Conservation (phyloP, 2,329 filamentous ascomycete genomes). For the Onygena corvina region DNA sequence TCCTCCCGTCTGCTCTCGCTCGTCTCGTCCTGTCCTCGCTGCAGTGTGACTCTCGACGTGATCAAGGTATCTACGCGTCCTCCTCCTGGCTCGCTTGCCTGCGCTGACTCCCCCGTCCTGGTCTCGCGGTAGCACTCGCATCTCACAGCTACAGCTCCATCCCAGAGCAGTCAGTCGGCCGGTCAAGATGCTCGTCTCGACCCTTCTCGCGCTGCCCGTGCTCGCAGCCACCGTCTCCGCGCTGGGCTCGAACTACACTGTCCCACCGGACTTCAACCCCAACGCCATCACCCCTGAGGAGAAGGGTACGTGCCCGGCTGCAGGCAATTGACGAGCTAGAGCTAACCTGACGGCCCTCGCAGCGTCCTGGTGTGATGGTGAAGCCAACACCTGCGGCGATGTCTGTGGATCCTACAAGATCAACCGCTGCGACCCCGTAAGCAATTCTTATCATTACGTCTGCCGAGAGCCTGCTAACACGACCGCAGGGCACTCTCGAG, state of each 20-base stretch:
- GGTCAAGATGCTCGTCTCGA: constrained; percentile 30
- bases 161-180: background rate
- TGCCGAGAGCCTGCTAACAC: background rate
- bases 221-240: constrained; percentile 37
- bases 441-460: constrained; percentile 19
- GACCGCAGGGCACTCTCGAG: constrained; percentile 36
- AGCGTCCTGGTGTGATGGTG: constrained; percentile 47
- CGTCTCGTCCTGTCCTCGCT: background rate
- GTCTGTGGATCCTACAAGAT: constrained; percentile 42
- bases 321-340: constrained; percentile 3
- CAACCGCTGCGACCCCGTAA: constrained; percentile 49
- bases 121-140: no score
- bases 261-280: constrained; percentile 34
- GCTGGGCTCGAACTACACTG: constrained; percentile 22
- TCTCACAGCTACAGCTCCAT: background rate
- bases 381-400: constrained; percentile 48
- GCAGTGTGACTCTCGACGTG: background rate
- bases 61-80: no score
- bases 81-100: no score
- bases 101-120: no score
- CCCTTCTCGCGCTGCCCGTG: constrained; percentile 38
- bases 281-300: constrained; percentile 27
- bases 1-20: background rate
- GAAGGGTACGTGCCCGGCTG: constrained; percentile 21
- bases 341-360: constrained; percentile 1